These are phyloP conservation scores for Spirogloea muscicola DNA, from an alignment of 139 green algal genomes.

Conservation along the genomic window DNA sequence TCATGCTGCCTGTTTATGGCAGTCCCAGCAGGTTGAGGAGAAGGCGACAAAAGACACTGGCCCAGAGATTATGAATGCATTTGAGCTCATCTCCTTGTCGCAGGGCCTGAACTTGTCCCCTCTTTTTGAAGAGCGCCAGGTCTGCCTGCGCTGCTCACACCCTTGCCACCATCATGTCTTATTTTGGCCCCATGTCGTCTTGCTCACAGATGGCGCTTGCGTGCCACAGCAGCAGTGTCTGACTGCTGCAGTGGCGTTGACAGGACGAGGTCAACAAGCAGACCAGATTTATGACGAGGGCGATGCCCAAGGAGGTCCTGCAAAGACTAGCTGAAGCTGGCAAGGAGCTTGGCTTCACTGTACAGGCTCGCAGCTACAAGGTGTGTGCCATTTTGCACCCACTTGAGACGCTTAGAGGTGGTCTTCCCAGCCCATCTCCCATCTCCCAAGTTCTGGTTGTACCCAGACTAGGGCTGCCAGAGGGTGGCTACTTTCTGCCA, in stretches of 20 bases:
- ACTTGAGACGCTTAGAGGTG: neutral
- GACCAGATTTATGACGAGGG: too few species aligned
- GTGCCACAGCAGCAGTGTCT: too few species aligned
- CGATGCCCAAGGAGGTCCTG: constrained; percentile 15
- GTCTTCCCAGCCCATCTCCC: neutral
- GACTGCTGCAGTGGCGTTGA: too few species aligned
- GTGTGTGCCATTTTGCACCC: neutral
- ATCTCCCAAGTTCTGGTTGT: neutral
- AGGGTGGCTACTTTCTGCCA: neutral
- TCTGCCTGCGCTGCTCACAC: neutral
- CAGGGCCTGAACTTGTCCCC: constrained; percentile 19
- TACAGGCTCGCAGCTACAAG: constrained; percentile 8
- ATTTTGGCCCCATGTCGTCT: too few species aligned
- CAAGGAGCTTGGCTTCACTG: constrained; percentile 1
- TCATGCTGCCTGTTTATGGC: too few species aligned
- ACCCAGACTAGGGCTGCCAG: neutral
- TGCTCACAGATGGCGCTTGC: too few species aligned
- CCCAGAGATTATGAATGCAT: constrained; percentile 35
- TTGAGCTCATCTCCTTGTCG: constrained; percentile 34
- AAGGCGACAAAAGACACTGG: too few species aligned
- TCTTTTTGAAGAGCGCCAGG: constrained; percentile 23
- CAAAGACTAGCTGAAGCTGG: neutral
- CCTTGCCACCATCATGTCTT: too few species aligned
- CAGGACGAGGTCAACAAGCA: too few species aligned
- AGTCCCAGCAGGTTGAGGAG: too few species aligned